A percentile compares a stretch with the other conserved stretches of the same genome.
Evolutionary conservation across 768 basidiomycete genomes (phyloP).

Genomic region (Tricholoma matsutake): DNA sequence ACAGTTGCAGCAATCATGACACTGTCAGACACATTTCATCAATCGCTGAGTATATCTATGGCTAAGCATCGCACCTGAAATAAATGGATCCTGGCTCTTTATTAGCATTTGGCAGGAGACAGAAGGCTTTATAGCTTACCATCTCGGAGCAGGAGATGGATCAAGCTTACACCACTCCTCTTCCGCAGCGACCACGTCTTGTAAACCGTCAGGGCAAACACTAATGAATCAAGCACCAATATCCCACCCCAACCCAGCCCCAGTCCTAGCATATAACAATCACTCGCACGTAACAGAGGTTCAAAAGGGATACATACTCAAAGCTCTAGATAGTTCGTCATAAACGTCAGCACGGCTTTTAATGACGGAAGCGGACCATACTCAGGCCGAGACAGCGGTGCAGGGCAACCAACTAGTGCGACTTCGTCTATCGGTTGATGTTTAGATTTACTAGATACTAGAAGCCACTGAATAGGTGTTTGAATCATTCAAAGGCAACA

Average conservation of each 20-base stretch:
- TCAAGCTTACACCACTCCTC: constrained; percentile 21
- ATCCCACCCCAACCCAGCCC: constrained; percentile 37
- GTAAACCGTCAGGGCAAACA: constrained; percentile 40
- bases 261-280: constrained; percentile 20
- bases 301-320: not conserved
- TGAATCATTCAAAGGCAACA: not conserved
- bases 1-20: constrained; percentile 35
- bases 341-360: not conserved
- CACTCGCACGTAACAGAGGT: not conserved
- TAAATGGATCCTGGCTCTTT: constrained; percentile 34
- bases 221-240: constrained; percentile 37
- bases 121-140: constrained; percentile 20
- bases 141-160: constrained; percentile 36
- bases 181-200: constrained; percentile 31
- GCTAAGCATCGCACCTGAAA: constrained; percentile 27
- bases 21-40: constrained; percentile 15
- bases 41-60: not conserved
- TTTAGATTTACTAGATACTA: constrained; percentile 16
- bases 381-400: not conserved
- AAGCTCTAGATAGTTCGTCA: not conserved
- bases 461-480: constrained; percentile 22
- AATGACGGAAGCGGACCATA: not conserved
- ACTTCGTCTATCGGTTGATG: not conserved
- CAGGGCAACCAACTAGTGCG: not conserved
- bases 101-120: not conserved